phyloP scores from a whole-genome alignment of 1,284 basidiomycete species.

The Tilletia indica region DNA sequence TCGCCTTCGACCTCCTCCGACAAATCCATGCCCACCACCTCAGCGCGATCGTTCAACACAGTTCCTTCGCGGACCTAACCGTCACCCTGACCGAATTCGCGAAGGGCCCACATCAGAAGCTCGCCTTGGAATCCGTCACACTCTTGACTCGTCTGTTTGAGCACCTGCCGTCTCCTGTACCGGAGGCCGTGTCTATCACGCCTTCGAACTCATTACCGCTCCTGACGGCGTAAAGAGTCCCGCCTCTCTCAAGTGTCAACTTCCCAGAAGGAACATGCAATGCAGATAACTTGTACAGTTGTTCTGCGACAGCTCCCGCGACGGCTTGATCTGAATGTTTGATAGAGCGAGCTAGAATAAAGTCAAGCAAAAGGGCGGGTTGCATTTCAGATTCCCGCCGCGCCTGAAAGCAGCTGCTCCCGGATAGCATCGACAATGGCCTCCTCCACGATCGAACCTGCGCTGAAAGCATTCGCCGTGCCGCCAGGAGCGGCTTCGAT shows the following conservation, averaged over 20 bases:
- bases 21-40: slow-evolving; percentile 89
- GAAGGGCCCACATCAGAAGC: slow-evolving; percentile 60
- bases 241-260: no score
- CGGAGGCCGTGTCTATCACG: neutral
- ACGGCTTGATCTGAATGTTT: no score
- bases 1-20: slow-evolving; percentile 94
- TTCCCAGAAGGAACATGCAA: no score
- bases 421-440: slow-evolving; percentile 9
- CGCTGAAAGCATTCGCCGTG: neutral
- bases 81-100: slow-evolving; percentile 98
- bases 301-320: no score
- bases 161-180: slow-evolving; percentile 1
- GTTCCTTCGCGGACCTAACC: slow-evolving; percentile 91
- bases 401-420: neutral
- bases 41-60: slow-evolving; percentile 81
- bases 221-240: neutral
- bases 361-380: no score
- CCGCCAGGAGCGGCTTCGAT: slow-evolving; percentile 44
- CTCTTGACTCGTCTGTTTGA: slow-evolving; percentile 2
- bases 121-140: slow-evolving; percentile 12
- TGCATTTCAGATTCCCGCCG: neutral
- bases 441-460: neutral
- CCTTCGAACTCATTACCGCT: slow-evolving; percentile 13
- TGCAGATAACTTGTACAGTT: no score
- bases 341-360: no score